phyloP scores from a whole-genome alignment of 2,329 filamentous ascomycete genomes.

The Ophiostoma fasciatum region DNA sequence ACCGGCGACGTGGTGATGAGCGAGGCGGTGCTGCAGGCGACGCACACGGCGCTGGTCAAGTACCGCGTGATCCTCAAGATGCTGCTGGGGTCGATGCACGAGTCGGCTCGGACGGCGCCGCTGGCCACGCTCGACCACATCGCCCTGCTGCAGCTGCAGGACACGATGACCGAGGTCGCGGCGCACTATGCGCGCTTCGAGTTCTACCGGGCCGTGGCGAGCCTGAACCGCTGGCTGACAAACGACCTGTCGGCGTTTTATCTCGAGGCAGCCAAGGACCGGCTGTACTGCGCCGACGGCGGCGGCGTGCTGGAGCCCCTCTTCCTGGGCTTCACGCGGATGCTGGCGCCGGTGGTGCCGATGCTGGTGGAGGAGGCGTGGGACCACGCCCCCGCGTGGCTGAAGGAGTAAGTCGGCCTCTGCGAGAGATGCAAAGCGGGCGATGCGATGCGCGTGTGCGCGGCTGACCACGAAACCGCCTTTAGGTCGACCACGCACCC shows the following conservation, averaged over 20 bases:
- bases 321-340: conserved; percentile 56
- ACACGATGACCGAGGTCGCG: conserved; percentile 50
- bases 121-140: conserved; percentile 55
- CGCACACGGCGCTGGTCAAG: conserved; percentile 67
- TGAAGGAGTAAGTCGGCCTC: conserved; percentile 31
- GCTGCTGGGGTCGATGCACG: conserved; percentile 60
- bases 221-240: conserved; percentile 68
- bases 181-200: conserved; percentile 56
- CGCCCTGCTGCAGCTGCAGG: conserved; percentile 58
- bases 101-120: conserved; percentile 32
- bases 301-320: conserved; percentile 51
- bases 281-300: conserved; percentile 69
- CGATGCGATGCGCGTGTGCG: background rate
- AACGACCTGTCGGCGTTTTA: conserved; percentile 85
- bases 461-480: too few species aligned
- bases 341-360: conserved; percentile 70
- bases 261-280: conserved; percentile 81
- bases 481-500: conserved; percentile 23
- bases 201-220: conserved; percentile 62
- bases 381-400: conserved; percentile 55
- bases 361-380: conserved; percentile 79
- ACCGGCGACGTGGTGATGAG: conserved; percentile 77
- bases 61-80: conserved; percentile 85
- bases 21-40: conserved; percentile 57
- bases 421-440: too few species aligned